Base-by-base conservation (phyloP, 1,284 basidiomycete species). In the Malassezia sp. region DNA sequence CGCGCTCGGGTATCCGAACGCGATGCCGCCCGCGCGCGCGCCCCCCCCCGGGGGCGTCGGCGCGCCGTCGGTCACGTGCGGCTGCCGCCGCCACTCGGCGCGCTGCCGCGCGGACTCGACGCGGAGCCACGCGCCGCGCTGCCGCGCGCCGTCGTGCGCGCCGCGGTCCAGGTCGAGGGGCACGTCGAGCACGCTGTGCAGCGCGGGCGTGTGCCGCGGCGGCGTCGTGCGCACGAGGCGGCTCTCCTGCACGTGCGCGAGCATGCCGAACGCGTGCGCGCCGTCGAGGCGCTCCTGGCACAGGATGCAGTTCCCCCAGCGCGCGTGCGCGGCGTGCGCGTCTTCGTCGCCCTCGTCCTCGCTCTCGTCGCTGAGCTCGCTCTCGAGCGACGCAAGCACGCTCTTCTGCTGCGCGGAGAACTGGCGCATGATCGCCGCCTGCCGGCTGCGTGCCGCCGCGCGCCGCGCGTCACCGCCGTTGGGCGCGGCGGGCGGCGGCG, bases 241-340 rank as follows among this genome's bases (percentile, higher is more conserved):
- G 70, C 89, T 95, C 0, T 87, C 82, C 67, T 97, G 91, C 5
- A 97, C 70, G 49, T 91, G 76, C 1, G 84, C 86, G n/a, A 99
- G 77, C 37, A 80, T 80, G 11, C 93, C 93, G 64, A 95, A 96
- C 0, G 85, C 76, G 50, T 79, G 77, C 11, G 77, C 73, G 1
- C 76, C 72, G 50, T 80, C 84, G 38, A 96, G 78, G 51, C 88
- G 84, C 70, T 97, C 93, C 70, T 97, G 93, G 62, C 93, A 99
- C 7, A 97, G 85, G 55, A 99, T 97, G 70, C 93, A 99, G 21
- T 82, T 84, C 1, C 91, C 93, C 45, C 49, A 26, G n/a, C n/a
- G n/a, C 42, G 53, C 47, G 21, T 8, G 6, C 30, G 26, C 7
- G 7, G 26, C 7, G 45, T 49, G 15, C 63, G n/a, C n/a, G 57